Conservation (phyloP, 2,329 filamentous ascomycete species). For the Akanthomyces dipterigenus region DNA sequence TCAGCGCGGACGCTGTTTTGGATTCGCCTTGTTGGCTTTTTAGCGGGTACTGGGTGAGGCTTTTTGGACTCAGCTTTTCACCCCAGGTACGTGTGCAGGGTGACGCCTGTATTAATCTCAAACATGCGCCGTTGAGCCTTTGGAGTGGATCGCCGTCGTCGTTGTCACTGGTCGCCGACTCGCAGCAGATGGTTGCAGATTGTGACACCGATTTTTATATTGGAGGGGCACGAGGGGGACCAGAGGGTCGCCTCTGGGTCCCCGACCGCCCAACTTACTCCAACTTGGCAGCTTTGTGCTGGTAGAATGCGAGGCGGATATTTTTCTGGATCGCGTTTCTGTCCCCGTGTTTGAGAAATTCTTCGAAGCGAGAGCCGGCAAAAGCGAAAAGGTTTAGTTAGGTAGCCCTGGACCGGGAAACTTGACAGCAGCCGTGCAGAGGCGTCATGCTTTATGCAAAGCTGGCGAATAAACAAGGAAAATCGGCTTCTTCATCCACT, state of each 20-base stretch:
- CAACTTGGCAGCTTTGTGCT: no score
- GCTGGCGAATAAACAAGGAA: neutral
- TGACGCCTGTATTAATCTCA: constrained; percentile 4
- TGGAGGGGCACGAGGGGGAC: constrained; percentile 7
- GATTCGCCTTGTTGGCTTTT: neutral
- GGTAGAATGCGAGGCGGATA: no score
- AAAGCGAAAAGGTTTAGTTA: neutral
- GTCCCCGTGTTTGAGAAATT: neutral
- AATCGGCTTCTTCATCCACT: neutral
- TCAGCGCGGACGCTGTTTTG: neutral
- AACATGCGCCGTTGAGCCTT: neutral
- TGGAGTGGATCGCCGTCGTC: neutral
- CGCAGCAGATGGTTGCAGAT: constrained; percentile 4
- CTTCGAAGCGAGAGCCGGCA: neutral
- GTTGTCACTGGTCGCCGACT: neutral
- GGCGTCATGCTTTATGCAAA: neutral
- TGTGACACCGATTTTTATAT: constrained; percentile 12
- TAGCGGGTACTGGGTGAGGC: neutral
- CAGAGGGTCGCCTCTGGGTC: neutral
- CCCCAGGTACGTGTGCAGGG: neutral
- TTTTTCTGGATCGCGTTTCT: no score
- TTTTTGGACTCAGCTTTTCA: neutral
- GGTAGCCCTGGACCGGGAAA: neutral
- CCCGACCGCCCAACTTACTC: neutral
- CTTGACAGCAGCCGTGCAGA: neutral